Conservation (phyloP, 306 rosid species). For the Macrotyloma uniflorum region DNA sequence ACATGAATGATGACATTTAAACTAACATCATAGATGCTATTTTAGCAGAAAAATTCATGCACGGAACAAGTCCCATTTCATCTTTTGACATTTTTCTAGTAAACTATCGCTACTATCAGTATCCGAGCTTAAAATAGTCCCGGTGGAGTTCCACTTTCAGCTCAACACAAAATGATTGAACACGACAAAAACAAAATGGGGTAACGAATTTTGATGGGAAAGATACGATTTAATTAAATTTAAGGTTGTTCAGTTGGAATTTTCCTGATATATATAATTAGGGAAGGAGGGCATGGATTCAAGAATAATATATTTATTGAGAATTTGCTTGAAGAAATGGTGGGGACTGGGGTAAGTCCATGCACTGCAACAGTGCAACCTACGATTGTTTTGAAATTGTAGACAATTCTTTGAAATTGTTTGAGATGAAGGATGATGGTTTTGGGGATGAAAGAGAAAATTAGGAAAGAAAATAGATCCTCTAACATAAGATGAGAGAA, state of each 20-base stretch:
- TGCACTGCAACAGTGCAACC: not conserved
- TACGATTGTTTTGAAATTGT: not conserved
- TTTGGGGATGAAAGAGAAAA: not conserved
- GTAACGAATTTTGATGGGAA: not conserved
- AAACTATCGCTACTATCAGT: not conserved
- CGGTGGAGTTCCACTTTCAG: not conserved
- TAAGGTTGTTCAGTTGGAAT: not conserved
- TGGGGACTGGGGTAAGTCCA: not conserved
- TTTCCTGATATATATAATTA: not conserved
- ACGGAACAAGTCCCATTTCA: not conserved
- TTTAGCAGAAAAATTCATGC: not conserved
- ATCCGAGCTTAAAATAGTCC: not conserved
- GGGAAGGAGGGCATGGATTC: not conserved
- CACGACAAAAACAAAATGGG: not conserved
- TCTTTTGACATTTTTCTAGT: not conserved
- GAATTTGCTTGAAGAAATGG: not conserved
- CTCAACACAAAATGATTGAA: not conserved
- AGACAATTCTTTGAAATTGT: not conserved
- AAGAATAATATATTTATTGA: not conserved
- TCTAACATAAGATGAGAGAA: not conserved
- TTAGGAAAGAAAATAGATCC: not conserved
- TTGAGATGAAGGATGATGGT: not conserved
- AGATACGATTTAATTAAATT: not conserved
- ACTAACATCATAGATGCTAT: not conserved
- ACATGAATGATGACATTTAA: conserved; percentile 10